Base-by-base conservation (phyloP, 495 filamentous ascomycete genomes). In the Podospora pseudopauciseta region DNA sequence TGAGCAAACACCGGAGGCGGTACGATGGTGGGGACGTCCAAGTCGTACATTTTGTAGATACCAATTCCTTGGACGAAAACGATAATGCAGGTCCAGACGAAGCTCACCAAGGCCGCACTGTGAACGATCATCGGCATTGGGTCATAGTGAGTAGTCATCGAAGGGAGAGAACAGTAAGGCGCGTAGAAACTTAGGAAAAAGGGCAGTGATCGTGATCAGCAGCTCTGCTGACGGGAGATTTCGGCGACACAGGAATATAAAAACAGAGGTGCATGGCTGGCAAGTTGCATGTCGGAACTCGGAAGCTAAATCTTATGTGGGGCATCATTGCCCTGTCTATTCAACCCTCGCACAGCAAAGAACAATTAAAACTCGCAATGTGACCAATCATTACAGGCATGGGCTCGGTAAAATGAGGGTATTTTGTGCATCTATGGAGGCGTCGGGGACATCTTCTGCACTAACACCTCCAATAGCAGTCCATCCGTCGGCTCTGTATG, bases 21-120 rank as follows among this genome's bases (percentile, higher is more conserved):
- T 20, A 19, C 15, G 19, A 57, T 23, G 26, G 28, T 62, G 64
- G 20, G 23, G 66, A 19, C 39, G 34, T 49, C 55, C 19, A 20
- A 39, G 15, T 32, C 13, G 71, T 78, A 87, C 86, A 88, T 74
- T 65, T 84, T 79, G 61, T 74, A 80, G 68, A 81, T 80, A 39
- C 86, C 86, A 67, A 86, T 81, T 9, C 65, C 64, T 66, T 86
- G 82, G 54, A 88, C 83, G 23, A 80, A 7, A 23, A 84, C 64
- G 44, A 88, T 79, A 53, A 79, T 58, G 63, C 75, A 75, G 65
- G 80, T 83, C 86, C 85, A 88, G 70, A 79, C 65, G 39, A 83
- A 71, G 67, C 80, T 83, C 7, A 76, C 77, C 67, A 75, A 76
- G 74, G 84, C 83, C 20, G 80, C 63, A 61, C 77, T 71, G 67